Base-by-base conservation (phyloP, 2,329 filamentous ascomycete genomes). In the Fusarium burgessii region DNA sequence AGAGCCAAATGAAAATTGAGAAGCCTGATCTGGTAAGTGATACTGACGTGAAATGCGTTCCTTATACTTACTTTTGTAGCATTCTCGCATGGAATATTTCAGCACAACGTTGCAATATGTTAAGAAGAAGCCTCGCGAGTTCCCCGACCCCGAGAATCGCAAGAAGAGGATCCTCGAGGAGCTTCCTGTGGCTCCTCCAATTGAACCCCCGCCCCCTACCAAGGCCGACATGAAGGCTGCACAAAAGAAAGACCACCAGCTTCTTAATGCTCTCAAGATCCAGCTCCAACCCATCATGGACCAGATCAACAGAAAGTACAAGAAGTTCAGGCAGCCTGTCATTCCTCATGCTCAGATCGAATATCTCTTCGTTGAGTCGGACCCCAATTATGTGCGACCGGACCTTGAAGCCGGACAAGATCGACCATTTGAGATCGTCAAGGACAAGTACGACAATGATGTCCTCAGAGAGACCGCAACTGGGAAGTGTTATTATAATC, bases 261-360 rank as follows among this genome's bases (percentile, higher is more conserved):
- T 91, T 14, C 86, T 98, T 58, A 98, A 98, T 78, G 84, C 92
- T 63, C 84, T 99, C 71, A 99, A 98, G 83, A 90, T 97, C 41
- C 86, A 92, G 57, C 90, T 99, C 58, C 95, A 98, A 80, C 94
- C 93, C 4, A 93, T 98, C 73, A 98, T 99, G 94, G 95, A 99
- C 74, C 94, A 98, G 81, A 93, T 99, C 78, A 96, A 97, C 80
- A 86, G 87, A 68, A 94, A 92, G 78, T 97, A 97, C 82, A 93
- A 92, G 78, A 94, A 94, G 73, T 98, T 98, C 82, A 89, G 94
- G 66, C 90, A 90, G 59, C 91, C 93, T 2, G 89, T 93, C 43
- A 91, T 99, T 66, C 89, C 93, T 4, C 90, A 93, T 55, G 80
- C 82, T 14, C 88, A 91, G 70, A 94, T 97, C 64, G 86, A 90